Base-by-base conservation (phyloP, 768 basidiomycete genomes). In the Jaapia argillacea region DNA sequence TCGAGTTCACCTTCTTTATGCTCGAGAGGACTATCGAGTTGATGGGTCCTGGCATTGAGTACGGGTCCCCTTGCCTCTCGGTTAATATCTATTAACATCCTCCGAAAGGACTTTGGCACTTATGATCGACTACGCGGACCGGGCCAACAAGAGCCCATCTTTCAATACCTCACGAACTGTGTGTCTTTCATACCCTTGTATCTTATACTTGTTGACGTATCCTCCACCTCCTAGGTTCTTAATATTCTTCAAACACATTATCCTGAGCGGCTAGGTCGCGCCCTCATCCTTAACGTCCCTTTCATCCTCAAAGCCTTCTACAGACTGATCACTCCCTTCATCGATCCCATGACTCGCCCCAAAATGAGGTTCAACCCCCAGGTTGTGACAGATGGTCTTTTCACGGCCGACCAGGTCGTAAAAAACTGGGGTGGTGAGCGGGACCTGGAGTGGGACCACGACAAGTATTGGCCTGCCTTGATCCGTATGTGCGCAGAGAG, bases 21-120 rank as follows among this genome's bases (percentile, higher is more conserved):
- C 60, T 92, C 23, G 90, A 94, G 58, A 74, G 84, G 1, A 65
- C 71, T 14, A 67, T 85, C 21, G 85, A 91, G 50, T 67, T 89
- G 43, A 85, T 88, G 79, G 75, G 71, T 13, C 78, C 84, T 18
- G 86, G 85, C 20, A 79, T 91, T 26, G 89, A 91, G 86, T 86
- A 53, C 44, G 77, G 66, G 16, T 31, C 28, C 10, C 4, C 23
- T 40, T 46, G 18, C 44, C 13, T 6, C 3, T 42, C 14, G 23
- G 27, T 16, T 31, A 21, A 35, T 25, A 16, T 25, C 20, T 31
- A 18, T 28, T 6, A 13, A 24, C 20, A 39, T 40, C 10, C 25
- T 39, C 2, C 16, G 27, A 10, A 48, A 88, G 86, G 57, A 79
- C 74, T 6, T 50, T 90, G 21, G 70, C 69, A 10, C 65, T 89